Conservation (phyloP, 495 filamentous ascomycete species). For the Xylaria scruposa region DNA sequence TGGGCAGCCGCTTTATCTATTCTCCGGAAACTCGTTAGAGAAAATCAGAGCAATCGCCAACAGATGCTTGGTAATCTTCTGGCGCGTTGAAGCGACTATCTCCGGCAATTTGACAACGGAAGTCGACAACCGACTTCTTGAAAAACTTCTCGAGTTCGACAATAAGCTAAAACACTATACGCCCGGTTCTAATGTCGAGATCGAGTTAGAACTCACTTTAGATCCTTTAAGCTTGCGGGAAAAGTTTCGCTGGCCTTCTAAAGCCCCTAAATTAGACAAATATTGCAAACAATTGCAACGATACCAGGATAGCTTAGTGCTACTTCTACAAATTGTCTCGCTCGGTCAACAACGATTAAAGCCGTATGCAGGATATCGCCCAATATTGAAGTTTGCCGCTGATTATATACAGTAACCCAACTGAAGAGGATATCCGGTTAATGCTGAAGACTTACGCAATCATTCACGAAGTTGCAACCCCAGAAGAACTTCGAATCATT, state of each 20-base stretch:
- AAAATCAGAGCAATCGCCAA: neutral
- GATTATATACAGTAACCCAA: neutral
- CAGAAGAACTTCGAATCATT: neutral
- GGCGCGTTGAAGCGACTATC: slow-evolving; percentile 1
- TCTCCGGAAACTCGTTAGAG: neutral
- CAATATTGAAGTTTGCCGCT: neutral
- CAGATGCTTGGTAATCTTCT: neutral
- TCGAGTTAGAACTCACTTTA: neutral
- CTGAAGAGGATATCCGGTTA: neutral
- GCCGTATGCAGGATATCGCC: neutral
- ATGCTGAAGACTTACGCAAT: slow-evolving; percentile 3
- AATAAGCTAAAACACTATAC: neutral
- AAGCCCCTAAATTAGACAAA: neutral
- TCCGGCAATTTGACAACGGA: neutral
- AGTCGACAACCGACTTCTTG: neutral
- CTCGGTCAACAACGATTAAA: slow-evolving; percentile 3
- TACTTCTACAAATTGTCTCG: neutral
- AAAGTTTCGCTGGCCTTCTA: neutral
- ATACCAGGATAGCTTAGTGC: slow-evolving; percentile 1
- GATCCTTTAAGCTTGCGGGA: neutral
- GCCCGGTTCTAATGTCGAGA: neutral
- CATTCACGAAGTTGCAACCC: neutral
- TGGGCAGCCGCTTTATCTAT: neutral
- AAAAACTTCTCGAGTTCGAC: neutral
- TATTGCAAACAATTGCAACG: slow-evolving; percentile 4